Percentiles rank a stretch among this genome's conserved stretches.
Evolutionary conservation across 345 rosid genomes (phyloP).

Genomic region (Physaria fendleri): DNA sequence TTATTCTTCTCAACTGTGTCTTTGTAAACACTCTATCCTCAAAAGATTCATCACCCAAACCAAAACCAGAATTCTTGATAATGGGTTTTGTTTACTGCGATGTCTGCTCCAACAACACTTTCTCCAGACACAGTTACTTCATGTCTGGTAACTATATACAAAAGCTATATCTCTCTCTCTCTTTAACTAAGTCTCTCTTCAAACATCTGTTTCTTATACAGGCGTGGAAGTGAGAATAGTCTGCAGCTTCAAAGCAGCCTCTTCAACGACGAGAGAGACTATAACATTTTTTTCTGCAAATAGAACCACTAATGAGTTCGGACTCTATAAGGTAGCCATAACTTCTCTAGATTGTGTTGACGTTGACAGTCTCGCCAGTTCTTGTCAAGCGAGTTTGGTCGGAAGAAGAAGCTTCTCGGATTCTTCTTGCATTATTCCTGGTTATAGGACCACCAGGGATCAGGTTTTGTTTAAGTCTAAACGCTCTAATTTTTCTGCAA

Average conservation of each 20-base stretch:
- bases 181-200: background rate
- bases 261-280: conserved; percentile 53
- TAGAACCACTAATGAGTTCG: conserved; percentile 74
- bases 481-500: conserved; percentile 60
- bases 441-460: conserved; percentile 66
- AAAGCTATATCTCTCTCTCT: too few species aligned
- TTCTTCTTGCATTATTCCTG: conserved; percentile 73
- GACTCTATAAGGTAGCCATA: conserved; percentile 68
- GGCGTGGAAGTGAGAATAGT: conserved; percentile 82
- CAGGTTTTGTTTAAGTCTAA: conserved; percentile 59
- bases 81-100: conserved; percentile 97
- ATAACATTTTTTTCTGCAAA: conserved; percentile 73
- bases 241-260: conserved; percentile 65
- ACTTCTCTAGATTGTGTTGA: conserved; percentile 78
- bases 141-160: conserved; percentile 50
- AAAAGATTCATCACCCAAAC: conserved; percentile 25
- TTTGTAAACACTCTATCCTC: conserved; percentile 33
- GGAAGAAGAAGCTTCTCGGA: conserved; percentile 37
- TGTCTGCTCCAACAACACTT: conserved; percentile 92
- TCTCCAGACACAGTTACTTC: conserved; percentile 96
- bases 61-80: conserved; percentile 45
- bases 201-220: conserved; percentile 15
- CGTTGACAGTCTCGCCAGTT: conserved; percentile 47
- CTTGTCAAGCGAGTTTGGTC: conserved; percentile 70
- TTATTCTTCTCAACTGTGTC: conserved; percentile 37